Percentiles rank a stretch among this genome's conserved stretches.
These are phyloP conservation scores for Bipolaris oryzae DNA, from an alignment of 2,329 filamentous ascomycete genomes.

Conservation along the genomic window DNA sequence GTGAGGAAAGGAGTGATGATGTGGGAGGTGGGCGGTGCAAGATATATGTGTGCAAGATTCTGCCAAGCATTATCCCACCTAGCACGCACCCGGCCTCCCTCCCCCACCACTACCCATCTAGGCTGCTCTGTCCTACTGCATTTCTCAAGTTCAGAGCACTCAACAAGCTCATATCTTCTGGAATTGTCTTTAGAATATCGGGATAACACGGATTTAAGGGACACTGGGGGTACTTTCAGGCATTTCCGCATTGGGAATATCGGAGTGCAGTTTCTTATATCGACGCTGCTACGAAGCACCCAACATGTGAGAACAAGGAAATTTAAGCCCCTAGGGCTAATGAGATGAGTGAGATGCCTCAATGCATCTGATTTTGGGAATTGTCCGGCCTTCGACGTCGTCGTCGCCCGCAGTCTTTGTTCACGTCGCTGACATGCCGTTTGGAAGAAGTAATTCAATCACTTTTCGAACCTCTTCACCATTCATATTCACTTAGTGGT, in stretches of 20 bases:
- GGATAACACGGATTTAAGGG: background rate
- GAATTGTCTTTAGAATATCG: background rate
- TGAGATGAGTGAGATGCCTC: background rate
- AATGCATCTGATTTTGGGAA: slow-evolving; percentile 8
- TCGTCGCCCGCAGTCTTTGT: background rate
- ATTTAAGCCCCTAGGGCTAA: background rate
- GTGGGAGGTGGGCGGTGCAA: slow-evolving; percentile 28
- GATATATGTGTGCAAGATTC: slow-evolving; percentile 29
- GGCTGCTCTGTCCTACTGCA: background rate
- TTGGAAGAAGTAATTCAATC: background rate
- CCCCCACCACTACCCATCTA: slow-evolving; percentile 14
- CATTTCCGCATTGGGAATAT: slow-evolving; percentile 12
- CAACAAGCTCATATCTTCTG: background rate
- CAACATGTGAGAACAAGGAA: background rate
- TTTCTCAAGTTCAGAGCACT: background rate
- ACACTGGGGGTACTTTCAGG: slow-evolving; percentile 6
- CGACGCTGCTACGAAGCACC: background rate
- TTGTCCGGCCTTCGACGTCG: slow-evolving; percentile 1
- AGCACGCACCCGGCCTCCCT: slow-evolving; percentile 13
- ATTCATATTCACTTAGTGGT: background rate
- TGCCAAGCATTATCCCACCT: slow-evolving; percentile 27
- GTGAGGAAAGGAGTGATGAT: slow-evolving; percentile 17
- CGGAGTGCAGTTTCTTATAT: background rate
- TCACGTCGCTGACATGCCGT: background rate
- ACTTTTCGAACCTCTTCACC: background rate